These are phyloP conservation scores for Podospora bellae-mahoneyi DNA, from an alignment of 495 filamentous ascomycete species.

Conservation along the genomic window DNA sequence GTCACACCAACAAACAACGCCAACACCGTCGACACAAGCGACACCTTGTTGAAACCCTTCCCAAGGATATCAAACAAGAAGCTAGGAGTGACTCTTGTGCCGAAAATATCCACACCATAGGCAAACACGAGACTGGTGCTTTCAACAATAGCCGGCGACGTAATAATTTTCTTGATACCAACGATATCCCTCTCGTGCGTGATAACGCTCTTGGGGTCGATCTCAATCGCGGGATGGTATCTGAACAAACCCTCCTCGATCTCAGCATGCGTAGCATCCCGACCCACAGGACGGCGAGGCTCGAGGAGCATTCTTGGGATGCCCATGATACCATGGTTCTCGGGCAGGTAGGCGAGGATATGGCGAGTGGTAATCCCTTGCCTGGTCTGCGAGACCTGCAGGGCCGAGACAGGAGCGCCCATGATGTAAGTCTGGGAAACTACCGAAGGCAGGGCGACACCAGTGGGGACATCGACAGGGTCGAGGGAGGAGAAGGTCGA, in stretches of 20 bases:
- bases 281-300: slow-evolving; percentile 80
- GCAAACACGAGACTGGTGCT: slow-evolving; percentile 90
- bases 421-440: slow-evolving; percentile 77
- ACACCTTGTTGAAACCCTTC: slow-evolving; percentile 86
- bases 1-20: slow-evolving; percentile 70
- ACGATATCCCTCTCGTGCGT: slow-evolving; percentile 80
- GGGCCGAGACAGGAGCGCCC: slow-evolving; percentile 66
- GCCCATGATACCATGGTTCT: slow-evolving; percentile 66
- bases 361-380: slow-evolving; percentile 89
- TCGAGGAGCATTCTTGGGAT: slow-evolving; percentile 78
- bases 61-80: slow-evolving; percentile 87
- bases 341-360: slow-evolving; percentile 71
- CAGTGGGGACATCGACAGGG: slow-evolving; percentile 46
- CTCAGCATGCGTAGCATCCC: slow-evolving; percentile 77
- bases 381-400: slow-evolving; percentile 81
- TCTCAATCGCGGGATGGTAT: slow-evolving; percentile 73
- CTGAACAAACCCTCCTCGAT: slow-evolving; percentile 75
- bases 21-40: slow-evolving; percentile 76
- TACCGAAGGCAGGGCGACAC: slow-evolving; percentile 58
- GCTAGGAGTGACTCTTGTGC: slow-evolving; percentile 78
- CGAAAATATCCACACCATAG: slow-evolving; percentile 85
- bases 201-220: slow-evolving; percentile 77
- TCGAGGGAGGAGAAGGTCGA: slow-evolving; percentile 70
- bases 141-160: slow-evolving; percentile 76
- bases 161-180: slow-evolving; percentile 68